Conservation (phyloP, 2,329 filamentous ascomycete species). For the Escovopsis sp. region DNA sequence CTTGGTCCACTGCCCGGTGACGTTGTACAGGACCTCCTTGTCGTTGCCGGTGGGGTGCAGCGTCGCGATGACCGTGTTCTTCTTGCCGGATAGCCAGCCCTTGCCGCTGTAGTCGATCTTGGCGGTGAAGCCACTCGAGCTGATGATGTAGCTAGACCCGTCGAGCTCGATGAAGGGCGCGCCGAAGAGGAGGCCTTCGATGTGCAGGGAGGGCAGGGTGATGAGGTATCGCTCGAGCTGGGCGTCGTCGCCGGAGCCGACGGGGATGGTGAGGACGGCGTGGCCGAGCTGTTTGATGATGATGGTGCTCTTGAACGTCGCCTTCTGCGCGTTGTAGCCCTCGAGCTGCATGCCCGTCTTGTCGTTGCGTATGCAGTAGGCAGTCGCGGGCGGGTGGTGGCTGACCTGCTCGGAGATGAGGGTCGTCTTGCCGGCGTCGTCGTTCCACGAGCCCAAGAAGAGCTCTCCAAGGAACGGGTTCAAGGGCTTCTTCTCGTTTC, state of each 20-base stretch:
- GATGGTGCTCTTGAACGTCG: slow-evolving; percentile 85
- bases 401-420: slow-evolving; percentile 89
- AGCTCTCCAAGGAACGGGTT: slow-evolving; percentile 95
- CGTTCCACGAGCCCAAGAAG: slow-evolving; percentile 82
- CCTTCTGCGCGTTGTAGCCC: slow-evolving; percentile 94
- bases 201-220: slow-evolving; percentile 79
- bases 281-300: slow-evolving; percentile 92
- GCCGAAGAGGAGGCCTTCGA: slow-evolving; percentile 79
- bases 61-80: slow-evolving; percentile 71
- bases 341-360: slow-evolving; percentile 64
- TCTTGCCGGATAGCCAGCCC: slow-evolving; percentile 91
- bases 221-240: slow-evolving; percentile 66
- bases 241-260: slow-evolving; percentile 15
- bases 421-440: slow-evolving; percentile 65
- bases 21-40: slow-evolving; percentile 64
- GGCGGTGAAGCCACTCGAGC: slow-evolving; percentile 71
- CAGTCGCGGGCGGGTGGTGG: slow-evolving; percentile 89
- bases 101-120: slow-evolving; percentile 89
- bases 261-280: slow-evolving; percentile 62
- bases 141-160: slow-evolving; percentile 69
- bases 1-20: slow-evolving; percentile 83
- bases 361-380: slow-evolving; percentile 82
- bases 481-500: slow-evolving; percentile 93
- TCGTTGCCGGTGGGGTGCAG: slow-evolving; percentile 58
- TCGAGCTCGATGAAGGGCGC: slow-evolving; percentile 86